A percentile compares a stretch with the other conserved stretches of the same genome.
Conservation (phyloP, 202 grass and related monocot species). For the Musa balbisiana region DNA sequence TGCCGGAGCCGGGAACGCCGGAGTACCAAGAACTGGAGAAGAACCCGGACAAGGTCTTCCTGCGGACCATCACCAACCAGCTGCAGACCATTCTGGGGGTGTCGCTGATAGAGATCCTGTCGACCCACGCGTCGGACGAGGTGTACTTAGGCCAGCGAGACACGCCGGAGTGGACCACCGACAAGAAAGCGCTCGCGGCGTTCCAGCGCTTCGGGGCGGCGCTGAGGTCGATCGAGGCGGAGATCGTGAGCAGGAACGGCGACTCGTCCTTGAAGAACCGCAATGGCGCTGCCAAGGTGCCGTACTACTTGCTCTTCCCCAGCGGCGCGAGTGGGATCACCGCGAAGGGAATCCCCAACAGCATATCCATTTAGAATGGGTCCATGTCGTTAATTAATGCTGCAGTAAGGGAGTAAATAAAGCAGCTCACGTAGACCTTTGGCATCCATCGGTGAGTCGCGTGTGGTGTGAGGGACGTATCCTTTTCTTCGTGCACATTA, state of each 20-base stretch:
- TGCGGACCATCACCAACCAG: slow-evolving; percentile 59
- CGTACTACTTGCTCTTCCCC: slow-evolving; percentile 1
- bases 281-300: background rate
- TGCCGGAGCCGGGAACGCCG: slow-evolving; percentile 34
- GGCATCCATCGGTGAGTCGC: too few relatives aligned
- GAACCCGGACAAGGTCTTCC: slow-evolving; percentile 45
- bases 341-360: slow-evolving; percentile 12
- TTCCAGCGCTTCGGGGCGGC: slow-evolving; percentile 2
- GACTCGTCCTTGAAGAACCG: slow-evolving; percentile 12
- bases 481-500: too few relatives aligned
- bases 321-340: background rate
- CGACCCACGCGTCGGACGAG: slow-evolving; percentile 71
- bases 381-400: too few relatives aligned
- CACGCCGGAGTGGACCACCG: background rate
- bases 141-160: slow-evolving; percentile 57
- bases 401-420: too few relatives aligned
- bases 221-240: background rate
- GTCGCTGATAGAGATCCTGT: slow-evolving; percentile 40
- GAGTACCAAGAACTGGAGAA: slow-evolving; percentile 29
- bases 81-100: slow-evolving; percentile 33
- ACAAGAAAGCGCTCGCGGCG: background rate
- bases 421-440: too few relatives aligned
- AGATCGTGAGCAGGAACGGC: background rate
- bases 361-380: slow-evolving; percentile 7
- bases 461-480: too few relatives aligned